A percentile compares a stretch with the other conserved stretches of the same genome.
Evolutionary conservation across 75 land plant genomes (phyloP).

Genomic region (Ceratopteris richardii): DNA sequence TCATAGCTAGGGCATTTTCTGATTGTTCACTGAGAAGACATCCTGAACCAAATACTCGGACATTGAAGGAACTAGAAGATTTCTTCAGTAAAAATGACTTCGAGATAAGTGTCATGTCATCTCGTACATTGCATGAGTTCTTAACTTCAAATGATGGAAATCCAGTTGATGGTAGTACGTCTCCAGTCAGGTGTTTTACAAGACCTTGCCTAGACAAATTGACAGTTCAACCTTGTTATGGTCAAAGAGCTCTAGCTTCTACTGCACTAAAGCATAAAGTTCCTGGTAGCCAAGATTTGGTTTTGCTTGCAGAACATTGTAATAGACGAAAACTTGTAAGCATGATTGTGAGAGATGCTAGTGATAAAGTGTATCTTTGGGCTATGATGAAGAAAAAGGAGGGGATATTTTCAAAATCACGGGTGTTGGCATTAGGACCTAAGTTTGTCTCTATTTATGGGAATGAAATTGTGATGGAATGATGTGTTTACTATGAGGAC

Average conservation of each 20-base stretch:
- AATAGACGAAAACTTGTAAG: constrained; percentile 75
- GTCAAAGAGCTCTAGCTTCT: constrained; percentile 40
- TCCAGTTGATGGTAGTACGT: not conserved
- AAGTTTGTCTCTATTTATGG: constrained; percentile 86
- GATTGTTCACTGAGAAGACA: constrained; percentile 79
- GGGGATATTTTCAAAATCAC: constrained; percentile 68
- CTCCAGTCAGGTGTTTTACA: constrained; percentile 40
- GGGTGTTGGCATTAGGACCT: constrained; percentile 86
- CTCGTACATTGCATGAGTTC: constrained; percentile 60
- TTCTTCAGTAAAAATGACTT: constrained; percentile 74
- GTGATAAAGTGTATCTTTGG: constrained; percentile 75
- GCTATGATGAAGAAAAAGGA: constrained; percentile 59
- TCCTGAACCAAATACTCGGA: constrained; percentile 79
- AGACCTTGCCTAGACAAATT: constrained; percentile 40
- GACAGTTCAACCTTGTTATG: constrained; percentile 34
- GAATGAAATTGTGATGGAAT: constrained; percentile 69
- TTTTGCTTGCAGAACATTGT: constrained; percentile 64
- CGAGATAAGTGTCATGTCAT: constrained; percentile 65
- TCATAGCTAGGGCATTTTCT: constrained; percentile 74
- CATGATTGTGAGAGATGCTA: constrained; percentile 66
- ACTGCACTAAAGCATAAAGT: constrained; percentile 59
- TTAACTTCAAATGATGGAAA: constrained; percentile 33
- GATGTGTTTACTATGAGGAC: constrained; percentile 85
- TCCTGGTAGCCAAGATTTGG: constrained; percentile 40
- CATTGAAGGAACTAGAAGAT: constrained; percentile 72